Evolutionary conservation across 345 rosid species (phyloP).

Genomic region (Syzygium aqueum): DNA sequence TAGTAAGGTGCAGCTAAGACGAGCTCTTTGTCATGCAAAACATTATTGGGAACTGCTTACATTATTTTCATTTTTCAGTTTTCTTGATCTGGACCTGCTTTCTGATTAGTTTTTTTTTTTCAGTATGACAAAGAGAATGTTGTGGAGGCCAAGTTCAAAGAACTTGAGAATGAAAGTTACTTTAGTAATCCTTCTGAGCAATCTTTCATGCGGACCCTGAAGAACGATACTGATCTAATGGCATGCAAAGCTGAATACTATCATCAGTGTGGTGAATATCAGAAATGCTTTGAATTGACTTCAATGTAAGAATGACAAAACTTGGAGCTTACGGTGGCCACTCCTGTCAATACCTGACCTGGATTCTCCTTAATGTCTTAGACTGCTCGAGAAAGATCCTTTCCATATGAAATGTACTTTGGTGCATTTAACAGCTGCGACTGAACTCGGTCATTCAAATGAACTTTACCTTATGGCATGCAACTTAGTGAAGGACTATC

Average conservation of each 20-base stretch:
- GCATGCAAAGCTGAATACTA: constrained; percentile 97
- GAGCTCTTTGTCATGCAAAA: neutral
- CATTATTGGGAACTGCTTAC: neutral
- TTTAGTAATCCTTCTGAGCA: constrained; percentile 32
- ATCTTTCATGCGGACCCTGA: constrained; percentile 45
- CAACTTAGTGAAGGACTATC: constrained; percentile 92
- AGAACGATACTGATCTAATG: constrained; percentile 74
- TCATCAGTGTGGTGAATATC: constrained; percentile 91
- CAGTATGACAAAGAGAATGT: constrained; percentile 79
- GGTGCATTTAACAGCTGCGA: constrained; percentile 88
- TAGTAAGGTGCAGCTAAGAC: constrained; percentile 5
- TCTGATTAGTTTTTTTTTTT: neutral
- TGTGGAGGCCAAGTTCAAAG: constrained; percentile 77
- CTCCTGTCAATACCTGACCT: constrained; percentile 4
- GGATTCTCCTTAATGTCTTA: constrained; percentile 17
- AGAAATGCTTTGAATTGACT: constrained; percentile 89
- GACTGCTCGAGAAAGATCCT: constrained; percentile 95
- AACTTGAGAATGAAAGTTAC: constrained; percentile 69
- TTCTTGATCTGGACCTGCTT: neutral
- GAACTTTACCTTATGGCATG: constrained; percentile 96
- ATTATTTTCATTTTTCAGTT: neutral
- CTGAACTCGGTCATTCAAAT: constrained; percentile 95
- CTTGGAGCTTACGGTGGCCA: neutral
- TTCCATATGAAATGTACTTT: constrained; percentile 83
- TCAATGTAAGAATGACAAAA: constrained; percentile 45